Evolutionary conservation across 495 filamentous ascomycete species (phyloP).

Genomic region (Pyrenula aspistea): DNA sequence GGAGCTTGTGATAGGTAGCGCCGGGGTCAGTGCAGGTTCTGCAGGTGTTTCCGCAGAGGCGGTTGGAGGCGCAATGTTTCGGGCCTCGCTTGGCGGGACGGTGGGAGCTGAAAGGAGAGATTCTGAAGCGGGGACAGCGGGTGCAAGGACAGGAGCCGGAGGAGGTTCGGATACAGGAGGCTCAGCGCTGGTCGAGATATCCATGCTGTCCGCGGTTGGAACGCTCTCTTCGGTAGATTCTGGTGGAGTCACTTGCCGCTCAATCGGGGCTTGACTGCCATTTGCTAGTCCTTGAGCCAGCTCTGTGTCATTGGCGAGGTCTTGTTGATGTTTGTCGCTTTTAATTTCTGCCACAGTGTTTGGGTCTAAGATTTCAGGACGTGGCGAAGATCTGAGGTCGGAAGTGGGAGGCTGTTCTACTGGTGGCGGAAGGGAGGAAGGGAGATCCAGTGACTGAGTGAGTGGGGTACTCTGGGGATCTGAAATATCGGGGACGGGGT

Average conservation of each 20-base stretch:
- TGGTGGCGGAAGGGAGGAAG: not conserved
- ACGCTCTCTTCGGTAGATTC: not conserved
- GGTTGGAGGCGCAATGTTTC: not conserved
- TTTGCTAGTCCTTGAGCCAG: slow-evolving; percentile 6
- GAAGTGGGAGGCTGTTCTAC: slow-evolving; percentile 11
- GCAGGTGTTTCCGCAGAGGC: slow-evolving; percentile 5
- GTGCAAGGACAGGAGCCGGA: not conserved
- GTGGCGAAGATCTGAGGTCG: slow-evolving; percentile 10
- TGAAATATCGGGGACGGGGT: slow-evolving; percentile 1
- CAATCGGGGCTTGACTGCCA: not conserved
- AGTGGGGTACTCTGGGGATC: not conserved
- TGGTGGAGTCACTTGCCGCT: not conserved
- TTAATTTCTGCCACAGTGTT: slow-evolving; percentile 1
- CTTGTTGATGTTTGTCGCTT: slow-evolving; percentile 6
- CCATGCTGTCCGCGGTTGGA: not conserved
- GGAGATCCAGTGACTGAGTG: not conserved
- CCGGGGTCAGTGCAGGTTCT: slow-evolving; percentile 10
- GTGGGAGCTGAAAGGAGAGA: not conserved
- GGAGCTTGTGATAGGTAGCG: slow-evolving; percentile 1
- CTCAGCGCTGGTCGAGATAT: not conserved
- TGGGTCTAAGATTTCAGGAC: slow-evolving; percentile 2
- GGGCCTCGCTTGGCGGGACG: slow-evolving; percentile 8
- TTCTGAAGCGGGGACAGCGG: not conserved
- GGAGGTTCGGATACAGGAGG: not conserved
- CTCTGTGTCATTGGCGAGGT: slow-evolving; percentile 4